phyloP scores from a whole-genome alignment of 2,329 filamentous ascomycete genomes.

The Purpureocillium lavendulum region DNA sequence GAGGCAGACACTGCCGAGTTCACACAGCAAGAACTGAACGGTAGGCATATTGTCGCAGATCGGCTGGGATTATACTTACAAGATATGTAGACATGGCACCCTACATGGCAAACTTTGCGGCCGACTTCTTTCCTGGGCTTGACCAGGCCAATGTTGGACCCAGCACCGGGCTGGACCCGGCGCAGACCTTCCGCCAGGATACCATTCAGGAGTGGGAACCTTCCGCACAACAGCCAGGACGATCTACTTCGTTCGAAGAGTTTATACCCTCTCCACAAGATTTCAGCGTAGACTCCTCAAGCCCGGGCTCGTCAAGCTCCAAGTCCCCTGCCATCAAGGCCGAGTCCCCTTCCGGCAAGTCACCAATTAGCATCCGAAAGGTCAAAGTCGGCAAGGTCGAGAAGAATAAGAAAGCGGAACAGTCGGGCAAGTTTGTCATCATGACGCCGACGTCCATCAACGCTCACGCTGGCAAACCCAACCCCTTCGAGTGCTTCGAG shows the following conservation, averaged over 20 bases:
- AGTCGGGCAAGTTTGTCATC: conserved; percentile 43
- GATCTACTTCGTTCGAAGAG: conserved; percentile 30
- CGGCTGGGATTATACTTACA: too few species aligned
- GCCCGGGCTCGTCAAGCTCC: conserved; percentile 20
- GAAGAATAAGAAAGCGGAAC: conserved; percentile 31
- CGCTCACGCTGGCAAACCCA: conserved; percentile 39
- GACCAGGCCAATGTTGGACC: conserved; percentile 10
- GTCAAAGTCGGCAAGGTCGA: conserved; percentile 34
- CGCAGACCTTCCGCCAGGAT: conserved; percentile 25
- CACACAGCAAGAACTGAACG: conserved; percentile 17
- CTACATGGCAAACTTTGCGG: conserved; percentile 22
- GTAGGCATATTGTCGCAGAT: conserved; percentile 14
- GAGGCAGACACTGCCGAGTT: conserved; percentile 17
- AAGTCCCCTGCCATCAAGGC: conserved; percentile 19
- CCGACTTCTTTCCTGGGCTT: conserved; percentile 17
- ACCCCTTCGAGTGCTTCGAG: conserved; percentile 48
- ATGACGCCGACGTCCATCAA: conserved; percentile 46
- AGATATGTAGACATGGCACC: conserved; percentile 17
- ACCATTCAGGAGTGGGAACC: conserved; percentile 34
- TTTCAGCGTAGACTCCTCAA: conserved; percentile 7
- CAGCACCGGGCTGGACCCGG: conserved; percentile 26
- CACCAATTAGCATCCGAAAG: conserved; percentile 30
- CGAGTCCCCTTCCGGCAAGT: conserved; percentile 15
- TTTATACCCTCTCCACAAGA: conserved; percentile 23
- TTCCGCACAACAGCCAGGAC: conserved; percentile 20